Base-by-base conservation (phyloP, 345 rosid species). In the Excoecaria cochinchinensis region DNA sequence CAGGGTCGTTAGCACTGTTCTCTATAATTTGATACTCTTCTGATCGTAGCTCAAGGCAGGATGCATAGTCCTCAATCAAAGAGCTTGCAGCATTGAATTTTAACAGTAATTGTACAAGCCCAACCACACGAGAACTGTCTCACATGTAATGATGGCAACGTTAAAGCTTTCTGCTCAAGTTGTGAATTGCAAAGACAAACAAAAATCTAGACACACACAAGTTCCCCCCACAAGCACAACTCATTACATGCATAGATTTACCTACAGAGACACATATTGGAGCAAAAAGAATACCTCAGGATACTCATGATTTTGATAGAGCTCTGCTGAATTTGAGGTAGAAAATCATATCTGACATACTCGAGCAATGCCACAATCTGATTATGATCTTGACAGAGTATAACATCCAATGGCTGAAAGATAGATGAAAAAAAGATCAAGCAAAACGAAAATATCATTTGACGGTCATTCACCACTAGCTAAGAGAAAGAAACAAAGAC, bases 291-390 rank as follows among this genome's bases (percentile, higher is more conserved):
- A 72, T 77, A 89, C 98, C 98, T 95, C 78, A 95, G 79, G 77
- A 92, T 81, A 82, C 89, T 90, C 99, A 90, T 90, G 75, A 95
- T 87, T 84, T 89, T 92, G 84, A 95, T 85, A 51, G 97, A 92
- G 72, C 84, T 88, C 64, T 84, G 93, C 80, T 92, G 97, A 84
- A 95, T 89, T 86, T 86, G 87, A 5, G 87, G 91, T 64, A 77
- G 91, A 84, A 86, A 83, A 77, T 90, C 99, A 85, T 92, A 92
- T 92, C 97, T 91, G 77, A 92, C 91, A 79, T 90, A 92, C 90
- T 91, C 99, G 93, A 95, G 67, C 81, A 95, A 74, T 31, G 89
- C 85, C 73, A 90, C 84, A 80, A 90, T 86, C 85, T 92, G 99
- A 80, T 87, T 87, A 85, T 89, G 94, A 85, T 92, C 97, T 85